Evolutionary conservation across 2,329 filamentous ascomycete genomes (phyloP), one percentile per base, ranked within the genome.

Genomic region (Phyllosticta capitalensis): DNA sequence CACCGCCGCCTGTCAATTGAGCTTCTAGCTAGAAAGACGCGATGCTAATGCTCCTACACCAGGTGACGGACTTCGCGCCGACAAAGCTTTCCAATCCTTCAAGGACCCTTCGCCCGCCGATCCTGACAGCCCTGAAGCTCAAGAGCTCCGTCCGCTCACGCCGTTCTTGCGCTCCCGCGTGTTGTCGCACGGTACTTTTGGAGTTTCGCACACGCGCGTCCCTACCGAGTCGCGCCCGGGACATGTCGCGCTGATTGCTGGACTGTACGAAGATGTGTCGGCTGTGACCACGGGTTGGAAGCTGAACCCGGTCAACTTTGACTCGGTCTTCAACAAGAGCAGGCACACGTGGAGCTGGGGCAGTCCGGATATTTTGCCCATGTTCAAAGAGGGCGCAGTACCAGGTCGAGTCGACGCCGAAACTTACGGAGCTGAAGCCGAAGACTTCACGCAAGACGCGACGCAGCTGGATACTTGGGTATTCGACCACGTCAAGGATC

Each of bases 291-390:
- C 95, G 0, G 94, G 94, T 17, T 99, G 94, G 94, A 97, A 99
- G 76, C 78, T 96, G 66, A 99, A 99, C 71, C 94, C 94, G 0
- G 94, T 99, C 69, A 89, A 97, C 70, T 99, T 99, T 69, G 94
- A 99, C 76, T 97, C 92, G 68, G 91, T 99, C 10, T 99, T 99
- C 82, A 99, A 99, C 72, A 85, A 90, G 63, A 97, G 92, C 70
- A 81, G 87, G 52, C 95, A 99, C 75, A 99, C 95, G 7, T 99
- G 94, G 94, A 96, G 92, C 73, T 99, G 94, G 94, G 94, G 94
- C 1, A 96, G 92, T 69, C 94, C 94, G 1, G 94, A 99, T 74
- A 99, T 99, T 67, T 76, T 99, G 65, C 89, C 89, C 58, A 99
- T 99, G 94, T 99, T 99, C 71, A 86, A 95, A 70, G 83, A 91